Base-by-base conservation (phyloP, 2,329 filamentous ascomycete species). In the Penicillium sp. region DNA sequence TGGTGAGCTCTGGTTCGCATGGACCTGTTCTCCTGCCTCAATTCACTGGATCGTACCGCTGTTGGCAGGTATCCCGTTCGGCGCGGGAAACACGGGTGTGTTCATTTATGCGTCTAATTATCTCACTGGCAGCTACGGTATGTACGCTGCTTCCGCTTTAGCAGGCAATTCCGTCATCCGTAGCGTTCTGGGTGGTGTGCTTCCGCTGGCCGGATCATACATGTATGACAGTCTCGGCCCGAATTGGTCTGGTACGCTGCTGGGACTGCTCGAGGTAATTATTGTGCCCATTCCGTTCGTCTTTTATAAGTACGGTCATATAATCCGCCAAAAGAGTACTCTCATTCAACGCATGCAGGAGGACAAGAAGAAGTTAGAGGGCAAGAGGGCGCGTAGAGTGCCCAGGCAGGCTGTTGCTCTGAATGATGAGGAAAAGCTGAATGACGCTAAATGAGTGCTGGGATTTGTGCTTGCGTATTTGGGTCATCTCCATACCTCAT, bases 51-150 rank as follows among this genome's bases (percentile, higher is more conserved):
- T 90, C n/a, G 79, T 84, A 18, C 87, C 89, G 1, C 86, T 95
- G 45, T 76, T 89, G 0, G 89, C 89, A 1, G 89, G 90, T 0
- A 81, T 95, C 6, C 87, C 87, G 0, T 95, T 94, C 62, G 89
- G 89, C 9, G 79, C 82, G 0, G 90, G 90, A 0, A 94, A 93
- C 63, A 85, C 83, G 8, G 79, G 85, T 2, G 84, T 89, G 34
- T 95, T 95, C 74, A 92, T 95, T 65, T 94, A 95, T 65, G 83
- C 86, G 0, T 83, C 81, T 6, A 94, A 90, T 63, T 95, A 95
- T 67, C 76, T 95, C 3, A 88, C 89, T 0, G 81, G 87, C 44
- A 84, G 85, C 6, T 95, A 95, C 61, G 86, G 86, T 4, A 87
- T 94, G 61, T 95, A 91, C 66, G 85, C 90, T 1, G 90, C 90